Base-by-base conservation (phyloP, 352 stramenopile species). In the Phytophthora pseudosyringae region DNA sequence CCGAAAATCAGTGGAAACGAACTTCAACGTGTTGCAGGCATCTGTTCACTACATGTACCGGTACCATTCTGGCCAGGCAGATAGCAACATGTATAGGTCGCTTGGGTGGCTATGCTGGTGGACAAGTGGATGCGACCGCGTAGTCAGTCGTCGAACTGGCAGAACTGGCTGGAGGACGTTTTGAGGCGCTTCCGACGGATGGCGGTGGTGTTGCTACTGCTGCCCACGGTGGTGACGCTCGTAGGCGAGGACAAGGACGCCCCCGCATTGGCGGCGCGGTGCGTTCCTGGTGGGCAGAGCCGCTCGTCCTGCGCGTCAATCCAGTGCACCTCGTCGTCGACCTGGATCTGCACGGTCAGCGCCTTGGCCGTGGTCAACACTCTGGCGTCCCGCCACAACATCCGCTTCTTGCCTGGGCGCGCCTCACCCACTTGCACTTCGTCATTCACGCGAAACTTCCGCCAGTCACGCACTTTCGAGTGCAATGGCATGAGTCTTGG, bases 401-500 rank as follows among this genome's bases (percentile, higher is more conserved):
- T 77, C 12, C 78, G 81, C 26, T 62, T 67, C 26, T 71, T 73
- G n/a, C 63, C 66, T n/a, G 64, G 58, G 3, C 69, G 59, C 4
- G 13, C 10, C 10, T 73, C 64, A 2, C 80, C 84, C n/a, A 89
- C 59, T 54, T 90, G 79, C 9, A 89, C 68, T 15, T 60, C 54
- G 57, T 93, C 82, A 46, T 75, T 56, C 8, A 86, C 72, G 18
- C 68, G 53, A 28, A 93, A 88, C 29, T 63, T 71, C 10, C 85
- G 75, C 85, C 85, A 93, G 35, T 91, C 85, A 3, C 63, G 69
- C 16, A 91, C 81, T 41, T 70, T 69, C 1, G 95, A 98, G 59
- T 98, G 84, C 65, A 99, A 96, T 5, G 93, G 94, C 45, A 94
- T 87, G 16, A 99, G 75, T 4, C 96, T 83, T 10, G 85, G 79